Evolutionary conservation across 176 grass and related monocot species (phyloP).

Genomic region (Triticum turgidum): DNA sequence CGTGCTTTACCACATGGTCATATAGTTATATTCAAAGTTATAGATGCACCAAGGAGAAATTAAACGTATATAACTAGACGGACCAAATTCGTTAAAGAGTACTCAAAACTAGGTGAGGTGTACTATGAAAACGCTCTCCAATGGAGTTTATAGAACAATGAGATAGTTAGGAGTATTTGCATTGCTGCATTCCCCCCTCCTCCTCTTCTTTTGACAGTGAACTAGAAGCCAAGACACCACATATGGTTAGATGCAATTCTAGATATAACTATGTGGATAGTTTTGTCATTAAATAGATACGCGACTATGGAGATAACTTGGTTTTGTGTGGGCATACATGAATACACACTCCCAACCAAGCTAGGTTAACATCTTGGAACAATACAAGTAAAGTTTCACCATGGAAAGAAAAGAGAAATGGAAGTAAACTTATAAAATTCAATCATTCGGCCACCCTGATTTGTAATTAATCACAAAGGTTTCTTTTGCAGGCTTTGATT

Average conservation of each 20-base stretch:
- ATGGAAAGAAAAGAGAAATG: neutral
- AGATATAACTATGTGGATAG: neutral
- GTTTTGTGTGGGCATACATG: neutral
- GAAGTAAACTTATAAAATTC: neutral
- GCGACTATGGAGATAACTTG: neutral
- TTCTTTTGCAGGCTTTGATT: constrained; percentile 50
- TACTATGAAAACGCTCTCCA: neutral
- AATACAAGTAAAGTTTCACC: neutral
- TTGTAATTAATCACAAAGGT: neutral
- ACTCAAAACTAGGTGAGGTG: neutral
- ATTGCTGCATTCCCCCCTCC: neutral
- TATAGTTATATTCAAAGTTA: too few relatives aligned
- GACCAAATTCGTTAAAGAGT: neutral
- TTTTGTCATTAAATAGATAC: neutral
- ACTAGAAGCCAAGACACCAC: neutral
- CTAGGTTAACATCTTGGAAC: too few relatives aligned
- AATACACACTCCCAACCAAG: too few relatives aligned
- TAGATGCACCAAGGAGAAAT: too few relatives aligned
- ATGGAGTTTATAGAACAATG: neutral
- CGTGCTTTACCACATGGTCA: too few relatives aligned
- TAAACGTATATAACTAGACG: neutral
- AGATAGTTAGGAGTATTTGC: neutral
- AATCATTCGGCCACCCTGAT: neutral
- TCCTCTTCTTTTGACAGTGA: neutral
- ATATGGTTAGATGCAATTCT: neutral